These are phyloP conservation scores for Scalesia atractyloides DNA, from an alignment of 129 eudicot species.

Conservation along the genomic window DNA sequence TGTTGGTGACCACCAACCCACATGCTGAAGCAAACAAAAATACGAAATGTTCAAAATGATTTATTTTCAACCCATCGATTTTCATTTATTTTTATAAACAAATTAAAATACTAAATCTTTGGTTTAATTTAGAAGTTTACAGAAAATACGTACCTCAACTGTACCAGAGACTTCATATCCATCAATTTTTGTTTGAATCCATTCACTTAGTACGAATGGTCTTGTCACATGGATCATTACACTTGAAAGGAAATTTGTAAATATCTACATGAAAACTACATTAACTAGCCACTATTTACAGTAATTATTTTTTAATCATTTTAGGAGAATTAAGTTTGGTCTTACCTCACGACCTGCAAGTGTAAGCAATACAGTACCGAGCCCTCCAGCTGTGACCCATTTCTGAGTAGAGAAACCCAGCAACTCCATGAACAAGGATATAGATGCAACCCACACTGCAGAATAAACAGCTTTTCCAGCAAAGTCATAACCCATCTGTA, in stretches of 20 bases:
- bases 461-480: conserved; percentile 84
- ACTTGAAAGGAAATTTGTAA: conserved; percentile 86
- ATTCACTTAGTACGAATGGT: conserved; percentile 72
- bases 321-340: not conserved
- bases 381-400: conserved; percentile 94
- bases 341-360: conserved; percentile 91
- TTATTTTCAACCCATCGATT: not conserved
- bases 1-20: conserved; percentile 97
- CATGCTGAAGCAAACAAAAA: conserved; percentile 55
- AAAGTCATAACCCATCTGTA: conserved; percentile 81
- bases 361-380: conserved; percentile 82
- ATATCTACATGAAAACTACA: conserved; percentile 49
- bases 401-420: conserved; percentile 88
- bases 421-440: conserved; percentile 87
- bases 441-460: conserved; percentile 80
- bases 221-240: conserved; percentile 80
- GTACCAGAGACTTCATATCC: conserved; percentile 91
- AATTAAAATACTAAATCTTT: not conserved
- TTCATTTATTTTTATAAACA: too few species aligned
- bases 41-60: not conserved
- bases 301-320: not conserved
- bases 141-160: conserved; percentile 63
- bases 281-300: conserved; percentile 10
- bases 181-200: conserved; percentile 83
- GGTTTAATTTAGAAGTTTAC: not conserved